Evolutionary conservation across 345 rosid genomes (phyloP).

Genomic region (Sisymbrium altissimum): DNA sequence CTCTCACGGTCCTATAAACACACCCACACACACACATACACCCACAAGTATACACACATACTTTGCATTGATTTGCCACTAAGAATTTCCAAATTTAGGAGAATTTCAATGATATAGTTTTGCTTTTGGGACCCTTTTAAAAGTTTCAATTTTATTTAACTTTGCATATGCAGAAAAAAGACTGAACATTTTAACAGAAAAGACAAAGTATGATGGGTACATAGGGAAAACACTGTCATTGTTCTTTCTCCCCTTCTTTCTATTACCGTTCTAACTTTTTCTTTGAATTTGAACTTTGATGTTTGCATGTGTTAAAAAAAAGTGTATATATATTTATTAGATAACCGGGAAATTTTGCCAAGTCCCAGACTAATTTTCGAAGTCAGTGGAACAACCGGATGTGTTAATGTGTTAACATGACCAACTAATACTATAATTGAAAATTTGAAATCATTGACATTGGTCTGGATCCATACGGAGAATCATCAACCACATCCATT

Average conservation of each 20-base stretch:
- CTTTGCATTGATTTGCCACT: conserved; percentile 13
- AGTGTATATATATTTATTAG: background rate
- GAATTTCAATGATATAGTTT: background rate
- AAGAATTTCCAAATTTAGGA: conserved; percentile 6
- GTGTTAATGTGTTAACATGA: background rate
- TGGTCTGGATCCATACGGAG: background rate
- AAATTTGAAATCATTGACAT: background rate
- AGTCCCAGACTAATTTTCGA: background rate
- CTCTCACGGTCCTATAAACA: background rate
- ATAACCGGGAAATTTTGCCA: background rate
- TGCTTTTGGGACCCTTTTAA: background rate
- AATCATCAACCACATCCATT: background rate
- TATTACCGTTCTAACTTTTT: background rate
- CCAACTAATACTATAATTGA: background rate
- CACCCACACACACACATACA: no score
- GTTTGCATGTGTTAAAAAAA: background rate
- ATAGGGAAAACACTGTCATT: conserved; percentile 26
- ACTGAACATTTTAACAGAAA: conserved; percentile 16
- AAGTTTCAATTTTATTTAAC: background rate
- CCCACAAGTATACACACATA: background rate
- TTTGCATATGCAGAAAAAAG: conserved; percentile 26
- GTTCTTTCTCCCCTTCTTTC: conserved; percentile 15
- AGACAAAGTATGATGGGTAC: conserved; percentile 9
- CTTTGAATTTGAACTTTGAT: conserved; percentile 15
- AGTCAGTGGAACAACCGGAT: background rate